Base-by-base conservation (phyloP, 345 rosid species). In the Eucalyptus regnans region DNA sequence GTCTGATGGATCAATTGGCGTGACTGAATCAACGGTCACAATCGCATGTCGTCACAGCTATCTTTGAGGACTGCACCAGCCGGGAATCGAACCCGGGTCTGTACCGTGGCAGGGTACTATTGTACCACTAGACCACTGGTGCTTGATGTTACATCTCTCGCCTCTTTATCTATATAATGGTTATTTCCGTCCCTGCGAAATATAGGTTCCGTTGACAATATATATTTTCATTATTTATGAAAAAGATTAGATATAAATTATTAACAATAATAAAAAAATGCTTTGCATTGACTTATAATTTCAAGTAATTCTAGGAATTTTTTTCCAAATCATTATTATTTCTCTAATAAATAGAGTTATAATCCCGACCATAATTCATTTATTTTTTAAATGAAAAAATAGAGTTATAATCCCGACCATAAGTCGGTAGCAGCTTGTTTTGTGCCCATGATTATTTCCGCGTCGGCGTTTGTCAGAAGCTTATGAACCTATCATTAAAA, bases 51-150 rank as follows among this genome's bases (percentile, higher is more conserved):
- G 83, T 37, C 29, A 41, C 27, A 3, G 83, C 48, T 20, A 0
- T 4, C 1, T 7, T 7, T 1, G 3, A 0, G 3, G 1, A 0
- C 0, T 86, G 95, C 95, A 92, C 95, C 94, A 94, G 95, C 91
- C 92, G 93, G 93, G 91, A 89, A 91, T 94, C 94, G 95, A 96
- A 93, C 96, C 94, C 94, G 94, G 95, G 96, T 93, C 95, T 92
- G 93, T 91, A 96, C 95, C 91, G 93, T 93, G 94, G 95, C 93
- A 95, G 93, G 94, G 93, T 96, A 93, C 94, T 96, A 95, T 95
- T 95, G 95, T 94, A 95, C 95, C 95, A 92, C 95, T 93, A 94
- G 95, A 94, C 97, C 94, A 94, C 94, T 94, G 97, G 96, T 92
- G 96, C 94, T 20, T 2, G 25, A 27, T 62, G 71, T 0, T 12